phyloP scores from a whole-genome alignment of 495 filamentous ascomycete species.

The Trichoderma erinaceum region DNA sequence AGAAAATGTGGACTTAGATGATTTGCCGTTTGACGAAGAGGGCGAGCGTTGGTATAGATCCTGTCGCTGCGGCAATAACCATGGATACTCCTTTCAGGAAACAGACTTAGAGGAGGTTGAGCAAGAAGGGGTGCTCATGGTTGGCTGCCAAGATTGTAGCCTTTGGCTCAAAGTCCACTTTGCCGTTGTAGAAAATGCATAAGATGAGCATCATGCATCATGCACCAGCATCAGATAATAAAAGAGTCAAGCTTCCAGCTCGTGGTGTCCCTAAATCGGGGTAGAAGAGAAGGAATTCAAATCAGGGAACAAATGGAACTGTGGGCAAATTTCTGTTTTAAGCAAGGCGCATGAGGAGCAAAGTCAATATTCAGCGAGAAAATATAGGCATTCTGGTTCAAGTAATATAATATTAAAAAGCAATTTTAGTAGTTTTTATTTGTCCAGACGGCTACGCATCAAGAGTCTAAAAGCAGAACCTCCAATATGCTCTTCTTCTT shows the following conservation, averaged over 20 bases:
- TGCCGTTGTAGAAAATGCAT: constrained; percentile 49
- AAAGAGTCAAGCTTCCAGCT: not conserved
- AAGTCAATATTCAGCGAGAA: not conserved
- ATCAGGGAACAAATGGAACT: not conserved
- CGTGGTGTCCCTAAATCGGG: not conserved
- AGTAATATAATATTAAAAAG: constrained; percentile 16
- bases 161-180: constrained; percentile 73
- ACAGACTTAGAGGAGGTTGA: constrained; percentile 60
- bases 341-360: not conserved
- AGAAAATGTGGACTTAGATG: constrained; percentile 80
- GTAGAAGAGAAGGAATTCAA: not conserved
- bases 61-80: constrained; percentile 76
- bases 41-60: constrained; percentile 53
- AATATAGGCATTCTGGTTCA: not conserved
- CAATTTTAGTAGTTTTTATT: constrained; percentile 36
- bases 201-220: not conserved
- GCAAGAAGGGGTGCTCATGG: constrained; percentile 61
- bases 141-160: constrained; percentile 76
- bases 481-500: constrained; percentile 39
- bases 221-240: not conserved
- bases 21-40: constrained; percentile 53
- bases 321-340: not conserved
- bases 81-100: constrained; percentile 65
- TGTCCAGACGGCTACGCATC: constrained; percentile 37
- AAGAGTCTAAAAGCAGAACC: constrained; percentile 45